Base-by-base conservation (phyloP, 2,329 filamentous ascomycete genomes). In the Daldinia sp. region DNA sequence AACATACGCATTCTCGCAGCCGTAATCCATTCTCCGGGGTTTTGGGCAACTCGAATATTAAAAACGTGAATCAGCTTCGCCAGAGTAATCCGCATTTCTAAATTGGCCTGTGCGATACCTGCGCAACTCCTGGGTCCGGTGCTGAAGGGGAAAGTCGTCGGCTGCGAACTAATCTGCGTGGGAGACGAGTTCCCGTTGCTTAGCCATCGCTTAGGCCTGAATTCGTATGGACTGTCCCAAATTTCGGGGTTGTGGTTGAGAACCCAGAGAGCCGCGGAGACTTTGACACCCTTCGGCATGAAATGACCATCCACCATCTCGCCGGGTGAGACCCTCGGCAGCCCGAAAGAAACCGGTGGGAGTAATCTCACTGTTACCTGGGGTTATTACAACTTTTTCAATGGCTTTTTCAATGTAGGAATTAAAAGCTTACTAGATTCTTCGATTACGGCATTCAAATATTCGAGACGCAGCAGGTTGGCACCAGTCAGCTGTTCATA, bases 1-100 rank as follows among this genome's bases (percentile, higher is more conserved):
- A 73, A 39, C 70, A 72, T 68, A 45, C 71, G 41, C 67, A 72
- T 64, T 49, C 61, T 32, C 1, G 66, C 64, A 25, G 61, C 47
- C 1, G 47, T 59, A 10, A 74, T 29, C 71, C 72, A 73, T 15
- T 71, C 62, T 0, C 64, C 64, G 2, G 67, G 64, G 30, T 64
- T 63, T 11, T 35, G 39, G 1, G 67, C 66, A 4, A 59, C 52
- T 19, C 52, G 58, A 29, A 71, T 52, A 48, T 73, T 63, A 39
- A 68, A 72, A 7, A 61, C 52, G 9, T 67, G 64, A n/a, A 73
- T 49, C 41, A 72, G 47, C 66, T 72, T 74, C 23, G 69, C 69
- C 11, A 74, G 58, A 2, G 70, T 56, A 27, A 74, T 60, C 1
- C 71, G 71, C 52, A 74, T 69, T 58, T 74, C 72, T 19, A 74